Evolutionary conservation across 495 filamentous ascomycete genomes (phyloP), one percentile per base, ranked within the genome.

Genomic region (Aspergillus baeticus): DNA sequence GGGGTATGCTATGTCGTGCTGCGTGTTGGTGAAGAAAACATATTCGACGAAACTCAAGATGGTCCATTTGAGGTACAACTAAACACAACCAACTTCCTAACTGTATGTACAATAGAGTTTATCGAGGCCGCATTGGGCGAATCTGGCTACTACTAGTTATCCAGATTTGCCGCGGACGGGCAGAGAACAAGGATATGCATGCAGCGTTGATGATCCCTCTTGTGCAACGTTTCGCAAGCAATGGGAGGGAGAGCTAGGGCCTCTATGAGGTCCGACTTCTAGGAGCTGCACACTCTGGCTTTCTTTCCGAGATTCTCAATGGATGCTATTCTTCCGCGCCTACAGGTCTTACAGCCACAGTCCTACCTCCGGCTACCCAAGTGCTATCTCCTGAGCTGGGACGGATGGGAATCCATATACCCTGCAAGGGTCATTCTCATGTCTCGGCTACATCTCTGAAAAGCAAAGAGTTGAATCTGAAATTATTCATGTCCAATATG

Each of bases 401-500:
- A n/a, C n/a, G n/a, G n/a, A n/a, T n/a, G n/a, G n/a, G n/a, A n/a
- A n/a, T n/a, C n/a, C n/a, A n/a, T n/a, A n/a, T n/a, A n/a, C n/a
- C 22, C 42, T 45, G 42, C 42, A 45, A 45, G 42, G 42, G 42
- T 45, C 42, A n/a, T 45, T n/a, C 4, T 31, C 26, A 45, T 45
- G 8, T 29, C 26, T 8, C 26, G 26, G 26, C 26, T 29, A 29
- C 3, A 29, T 8, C 8, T 8, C 8, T 29, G 26, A 29, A 29
- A 29, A 38, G 49, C 23, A 46, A 13, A 26, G 45, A n/a, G 33
- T 36, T 11, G n/a, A 37, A 31, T 45, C 22, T 43, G 3, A 22
- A 46, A 48, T 50, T 36, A 43, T 57, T 50, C 38, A 50, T 36
- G 33, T 44, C 5, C 38, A 54, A 18, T 54, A 48, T 49, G 42